A percentile compares a stretch with the other conserved stretches of the same genome.
Conservation (phyloP, 1,284 basidiomycete genomes). For the Cryptococcus jaspeensis region DNA sequence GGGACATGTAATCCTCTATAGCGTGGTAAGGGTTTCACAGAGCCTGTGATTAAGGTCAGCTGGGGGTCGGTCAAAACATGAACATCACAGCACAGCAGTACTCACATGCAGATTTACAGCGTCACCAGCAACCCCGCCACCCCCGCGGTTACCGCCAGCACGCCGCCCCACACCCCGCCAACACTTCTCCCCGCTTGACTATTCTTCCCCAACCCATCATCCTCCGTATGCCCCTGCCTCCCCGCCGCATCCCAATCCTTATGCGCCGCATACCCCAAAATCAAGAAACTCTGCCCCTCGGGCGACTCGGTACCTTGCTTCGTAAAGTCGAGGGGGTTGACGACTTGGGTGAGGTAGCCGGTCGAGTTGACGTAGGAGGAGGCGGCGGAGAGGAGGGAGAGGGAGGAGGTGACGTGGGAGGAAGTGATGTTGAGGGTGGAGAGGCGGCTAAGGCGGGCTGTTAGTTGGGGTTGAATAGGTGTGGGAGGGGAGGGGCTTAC, state of each 20-base stretch:
- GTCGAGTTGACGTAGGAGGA: conserved; percentile 49
- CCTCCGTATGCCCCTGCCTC: conserved; percentile 48
- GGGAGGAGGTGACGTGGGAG: conserved; percentile 36
- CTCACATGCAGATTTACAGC: not conserved
- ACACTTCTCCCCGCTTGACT: conserved; percentile 3
- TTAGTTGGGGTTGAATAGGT: conserved; percentile 21
- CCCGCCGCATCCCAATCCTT: conserved; percentile 64
- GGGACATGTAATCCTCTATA: not conserved
- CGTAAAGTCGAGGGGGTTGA: conserved; percentile 63
- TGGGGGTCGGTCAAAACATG: not conserved
- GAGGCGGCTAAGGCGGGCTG: conserved; percentile 30
- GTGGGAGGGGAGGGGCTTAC: conserved; percentile 54
- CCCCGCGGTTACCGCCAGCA: not conserved
- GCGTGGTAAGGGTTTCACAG: no score
- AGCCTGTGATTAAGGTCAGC: not conserved
- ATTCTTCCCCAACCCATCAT: conserved; percentile 20
- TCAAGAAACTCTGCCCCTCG: conserved; percentile 68
- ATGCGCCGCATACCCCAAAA: conserved; percentile 69
- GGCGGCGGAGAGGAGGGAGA: conserved; percentile 38
- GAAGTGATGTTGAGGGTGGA: conserved; percentile 47
- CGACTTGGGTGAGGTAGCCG: conserved; percentile 68
- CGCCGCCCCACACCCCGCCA: not conserved
- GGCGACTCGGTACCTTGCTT: conserved; percentile 58
- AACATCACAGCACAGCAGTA: not conserved
- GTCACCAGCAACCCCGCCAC: not conserved